Conservation (phyloP, 2,329 filamentous ascomycete genomes). For the Verticillium zaregamsianum region DNA sequence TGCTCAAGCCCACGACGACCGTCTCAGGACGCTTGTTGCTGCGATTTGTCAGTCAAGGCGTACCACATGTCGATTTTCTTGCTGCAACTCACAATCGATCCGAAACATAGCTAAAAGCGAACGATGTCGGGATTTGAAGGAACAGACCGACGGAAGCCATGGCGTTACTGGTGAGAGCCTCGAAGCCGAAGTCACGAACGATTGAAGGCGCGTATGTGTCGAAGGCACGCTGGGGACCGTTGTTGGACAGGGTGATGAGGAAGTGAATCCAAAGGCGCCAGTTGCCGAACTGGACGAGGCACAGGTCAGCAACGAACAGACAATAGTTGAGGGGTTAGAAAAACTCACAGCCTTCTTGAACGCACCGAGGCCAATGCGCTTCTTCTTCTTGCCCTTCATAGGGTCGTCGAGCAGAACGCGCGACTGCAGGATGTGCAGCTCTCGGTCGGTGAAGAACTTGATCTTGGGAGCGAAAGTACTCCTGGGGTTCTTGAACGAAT, state of each 20-base stretch:
- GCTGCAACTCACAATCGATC: constrained; percentile 42
- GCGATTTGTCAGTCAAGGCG: background rate
- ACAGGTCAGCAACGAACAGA: background rate
- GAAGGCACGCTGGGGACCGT: constrained; percentile 41
- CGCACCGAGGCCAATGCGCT: constrained; percentile 34
- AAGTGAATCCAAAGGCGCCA: constrained; percentile 51
- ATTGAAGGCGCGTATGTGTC: constrained; percentile 52
- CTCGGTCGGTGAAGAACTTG: constrained; percentile 31
- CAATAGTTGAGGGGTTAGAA: too few species aligned
- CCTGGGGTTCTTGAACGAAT: constrained; percentile 37
- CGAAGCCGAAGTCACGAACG: constrained; percentile 48
- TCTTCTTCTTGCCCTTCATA: constrained; percentile 44
- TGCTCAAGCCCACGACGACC: constrained; percentile 42
- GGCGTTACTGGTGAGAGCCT: constrained; percentile 43
- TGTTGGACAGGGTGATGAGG: constrained; percentile 44
- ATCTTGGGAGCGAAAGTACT: constrained; percentile 33
- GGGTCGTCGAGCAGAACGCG: constrained; percentile 38
- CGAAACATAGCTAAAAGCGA: constrained; percentile 46
- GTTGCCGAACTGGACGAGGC: constrained; percentile 32
- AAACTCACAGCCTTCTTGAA: constrained; percentile 38
- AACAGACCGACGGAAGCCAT: constrained; percentile 51
- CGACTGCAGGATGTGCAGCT: constrained; percentile 35
- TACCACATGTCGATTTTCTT: background rate
- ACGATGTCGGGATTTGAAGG: constrained; percentile 47
- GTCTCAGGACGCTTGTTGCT: constrained; percentile 47